A percentile compares a stretch with the other conserved stretches of the same genome.
Conservation (phyloP, 768 basidiomycete genomes). For the Calocera cornea region DNA sequence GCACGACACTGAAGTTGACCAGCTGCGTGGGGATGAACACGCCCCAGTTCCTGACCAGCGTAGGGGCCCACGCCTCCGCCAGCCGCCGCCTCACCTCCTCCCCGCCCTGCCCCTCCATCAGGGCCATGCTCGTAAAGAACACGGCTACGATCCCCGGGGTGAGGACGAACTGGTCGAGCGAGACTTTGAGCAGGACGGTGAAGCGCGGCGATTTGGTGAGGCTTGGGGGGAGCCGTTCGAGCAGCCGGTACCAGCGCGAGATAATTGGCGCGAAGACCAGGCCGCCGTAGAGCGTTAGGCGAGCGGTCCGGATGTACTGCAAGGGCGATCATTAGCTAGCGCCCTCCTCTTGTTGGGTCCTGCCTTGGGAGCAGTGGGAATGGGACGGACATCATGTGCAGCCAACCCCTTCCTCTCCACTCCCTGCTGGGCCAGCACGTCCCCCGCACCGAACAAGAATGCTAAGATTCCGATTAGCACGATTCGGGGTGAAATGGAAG, state of each 20-base stretch:
- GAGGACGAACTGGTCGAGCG: constrained; percentile 65
- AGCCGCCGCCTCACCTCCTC: constrained; percentile 39
- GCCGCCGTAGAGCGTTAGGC: constrained; percentile 66
- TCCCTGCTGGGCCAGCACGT: constrained; percentile 74
- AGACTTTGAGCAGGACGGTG: constrained; percentile 35
- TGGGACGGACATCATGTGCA: constrained; percentile 46
- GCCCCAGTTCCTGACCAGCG: constrained; percentile 63
- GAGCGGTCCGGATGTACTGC: constrained; percentile 46
- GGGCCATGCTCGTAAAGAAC: constrained; percentile 64
- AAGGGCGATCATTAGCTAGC: not conserved
- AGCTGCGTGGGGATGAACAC: constrained; percentile 66
- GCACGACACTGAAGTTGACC: constrained; percentile 65
- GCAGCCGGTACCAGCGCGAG: constrained; percentile 66
- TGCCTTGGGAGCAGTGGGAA: no score
- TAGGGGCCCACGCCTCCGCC: constrained; percentile 52
- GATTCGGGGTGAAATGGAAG: not conserved
- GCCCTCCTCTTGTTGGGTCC: no score
- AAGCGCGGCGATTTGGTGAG: not conserved
- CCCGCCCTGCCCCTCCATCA: constrained; percentile 59
- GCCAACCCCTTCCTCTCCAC: constrained; percentile 52
- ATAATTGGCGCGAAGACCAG: constrained; percentile 64
- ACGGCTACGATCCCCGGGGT: constrained; percentile 50
- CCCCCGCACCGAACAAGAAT: constrained; percentile 53
- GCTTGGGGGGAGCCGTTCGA: constrained; percentile 45
- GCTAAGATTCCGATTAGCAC: not conserved